phyloP scores from a whole-genome alignment of 1,284 basidiomycete genomes.

The Cutaneotrichosporon cyanovorans region DNA sequence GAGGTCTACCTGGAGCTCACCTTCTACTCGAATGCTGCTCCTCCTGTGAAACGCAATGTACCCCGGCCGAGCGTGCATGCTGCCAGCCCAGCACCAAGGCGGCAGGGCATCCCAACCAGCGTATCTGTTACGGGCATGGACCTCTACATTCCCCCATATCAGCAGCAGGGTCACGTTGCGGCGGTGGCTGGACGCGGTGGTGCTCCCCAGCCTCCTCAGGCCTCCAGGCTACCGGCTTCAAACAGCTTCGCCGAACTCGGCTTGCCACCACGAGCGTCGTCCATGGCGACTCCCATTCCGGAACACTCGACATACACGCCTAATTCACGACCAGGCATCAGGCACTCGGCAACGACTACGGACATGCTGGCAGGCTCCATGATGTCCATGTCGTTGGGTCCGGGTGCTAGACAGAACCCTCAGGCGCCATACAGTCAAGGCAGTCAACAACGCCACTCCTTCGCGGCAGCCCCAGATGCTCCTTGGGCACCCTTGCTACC shows the following conservation, averaged over 20 bases:
- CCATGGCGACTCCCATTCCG: neutral
- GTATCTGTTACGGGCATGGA: slow-evolving; percentile 38
- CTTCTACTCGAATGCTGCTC: slow-evolving; percentile 72
- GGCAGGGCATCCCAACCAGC: slow-evolving; percentile 26
- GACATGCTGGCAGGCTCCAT: slow-evolving; percentile 33
- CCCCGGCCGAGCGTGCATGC: slow-evolving; percentile 1
- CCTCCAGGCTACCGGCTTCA: neutral
- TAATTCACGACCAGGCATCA: slow-evolving; percentile 21
- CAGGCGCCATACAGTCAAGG: neutral
- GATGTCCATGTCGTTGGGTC: slow-evolving; percentile 33
- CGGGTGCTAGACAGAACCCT: neutral
- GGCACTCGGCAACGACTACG: slow-evolving; percentile 22
- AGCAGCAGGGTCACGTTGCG: slow-evolving; percentile 12
- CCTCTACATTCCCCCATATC: slow-evolving; percentile 42
- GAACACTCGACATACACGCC: slow-evolving; percentile 21
- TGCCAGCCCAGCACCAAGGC: slow-evolving; percentile 2
- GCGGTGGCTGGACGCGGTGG: neutral
- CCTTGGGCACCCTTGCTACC: slow-evolving; percentile 30
- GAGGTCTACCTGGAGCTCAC: slow-evolving; percentile 92
- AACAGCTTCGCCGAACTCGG: slow-evolving; percentile 37
- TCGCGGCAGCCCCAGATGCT: slow-evolving; percentile 21
- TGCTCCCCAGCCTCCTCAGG: neutral
- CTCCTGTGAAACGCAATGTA: slow-evolving; percentile 36
- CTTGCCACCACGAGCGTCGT: slow-evolving; percentile 20
- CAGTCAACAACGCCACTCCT: slow-evolving; percentile 31